Evolutionary conservation across 2,329 filamentous ascomycete genomes (phyloP), one percentile per base, ranked within the genome.

Genomic region (Tolypocladium inflatum): DNA sequence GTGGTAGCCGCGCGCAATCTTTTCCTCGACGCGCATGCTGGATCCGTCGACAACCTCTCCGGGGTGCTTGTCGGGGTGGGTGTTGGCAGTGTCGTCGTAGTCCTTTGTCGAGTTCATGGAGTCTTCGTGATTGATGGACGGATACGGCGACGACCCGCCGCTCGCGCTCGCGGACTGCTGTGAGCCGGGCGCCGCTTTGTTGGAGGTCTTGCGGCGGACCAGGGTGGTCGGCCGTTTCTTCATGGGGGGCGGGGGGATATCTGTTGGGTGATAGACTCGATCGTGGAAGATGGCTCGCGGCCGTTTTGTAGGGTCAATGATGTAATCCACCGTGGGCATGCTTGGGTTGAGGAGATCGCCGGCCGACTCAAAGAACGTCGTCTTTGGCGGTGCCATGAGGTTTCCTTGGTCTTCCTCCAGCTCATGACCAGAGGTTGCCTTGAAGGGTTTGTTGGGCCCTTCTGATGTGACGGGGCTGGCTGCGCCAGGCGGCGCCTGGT

Each of bases 281-380:
- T 99, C 94, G 71, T 99, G 94, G 73, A 97, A 97, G 60, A 99
- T 99, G 1, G 93, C 93, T 53, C 91, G 84, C 0, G 91, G 86
- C 19, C 94, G 87, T 55, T 84, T 87, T 1, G 86, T 80, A 9
- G 94, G 93, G 65, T 97, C 89, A 55, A 92, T 82, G 42, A 99
- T 78, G 71, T 91, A 99, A 51, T 91, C 87, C 3, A 84, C 78
- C 0, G 89, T 82, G 19, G 94, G 93, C 39, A 97, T 75, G 54
- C 91, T 93, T 6, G 94, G 94, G 69, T 93, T 95, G 45, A 99
- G 81, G 3, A 99, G 76, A 71, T 99, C 93, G 13, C 91, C 90
- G 0, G 94, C 94, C 5, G 93, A 92, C 74, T 99, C 94, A 60
- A 99, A 96, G 62, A 99, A 89, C 0, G 90, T 95, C 0, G 94